phyloP scores from a whole-genome alignment of 305 asterid species.

The Petunia hybrid region DNA sequence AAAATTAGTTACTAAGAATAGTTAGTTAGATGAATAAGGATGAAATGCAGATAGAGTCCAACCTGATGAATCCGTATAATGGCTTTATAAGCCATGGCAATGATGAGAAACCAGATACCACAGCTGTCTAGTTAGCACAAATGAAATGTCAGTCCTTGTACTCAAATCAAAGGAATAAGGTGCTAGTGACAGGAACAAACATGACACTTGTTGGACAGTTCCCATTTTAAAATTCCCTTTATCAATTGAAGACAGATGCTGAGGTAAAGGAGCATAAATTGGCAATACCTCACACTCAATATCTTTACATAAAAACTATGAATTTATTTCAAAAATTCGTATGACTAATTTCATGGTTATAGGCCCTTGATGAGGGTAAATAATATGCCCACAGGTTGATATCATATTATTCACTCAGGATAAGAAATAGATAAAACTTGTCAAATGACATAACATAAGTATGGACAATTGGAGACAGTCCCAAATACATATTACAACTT shows the following conservation, averaged over 20 bases:
- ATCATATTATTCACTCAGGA: constrained; percentile 9
- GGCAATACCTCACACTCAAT: not conserved
- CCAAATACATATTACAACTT: not conserved
- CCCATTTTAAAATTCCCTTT: not conserved
- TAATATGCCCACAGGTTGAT: not conserved
- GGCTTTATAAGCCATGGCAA: constrained; percentile 95
- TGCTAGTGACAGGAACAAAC: constrained; percentile 15
- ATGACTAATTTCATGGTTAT: constrained; percentile 5
- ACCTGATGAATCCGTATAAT: constrained; percentile 96
- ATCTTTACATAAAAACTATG: constrained; percentile 8
- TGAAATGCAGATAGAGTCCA: constrained; percentile 34
- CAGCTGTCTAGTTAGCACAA: constrained; percentile 84
- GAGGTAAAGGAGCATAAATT: not conserved
- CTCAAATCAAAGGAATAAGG: constrained; percentile 12
- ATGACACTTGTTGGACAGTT: not conserved
- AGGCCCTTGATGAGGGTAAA: constrained; percentile 15
- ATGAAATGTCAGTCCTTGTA: constrained; percentile 52
- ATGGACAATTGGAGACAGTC: not conserved
- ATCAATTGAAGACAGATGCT: not conserved
- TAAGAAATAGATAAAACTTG: not conserved
- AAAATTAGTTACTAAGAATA: not conserved
- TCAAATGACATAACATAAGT: not conserved
- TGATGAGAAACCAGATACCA: constrained; percentile 84
- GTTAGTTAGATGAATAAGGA: constrained; percentile 29
- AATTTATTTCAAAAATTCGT: not conserved